Evolutionary conservation across 1,284 basidiomycete species (phyloP), one percentile per base, ranked within the genome.

Genomic region (Pterula multifida): DNA sequence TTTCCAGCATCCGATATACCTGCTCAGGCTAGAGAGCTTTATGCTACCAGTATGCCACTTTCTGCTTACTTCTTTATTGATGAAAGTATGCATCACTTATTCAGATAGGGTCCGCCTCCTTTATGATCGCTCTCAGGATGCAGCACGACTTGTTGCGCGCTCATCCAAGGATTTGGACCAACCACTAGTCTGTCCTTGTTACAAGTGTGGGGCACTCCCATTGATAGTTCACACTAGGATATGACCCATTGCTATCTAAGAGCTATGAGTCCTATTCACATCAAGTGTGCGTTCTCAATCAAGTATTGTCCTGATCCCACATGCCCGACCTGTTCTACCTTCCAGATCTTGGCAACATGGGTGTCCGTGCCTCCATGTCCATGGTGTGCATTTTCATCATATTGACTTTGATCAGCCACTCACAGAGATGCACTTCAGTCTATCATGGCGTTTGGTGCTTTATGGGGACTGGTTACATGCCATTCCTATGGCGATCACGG

Each of bases 211-310:
- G 19, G 45, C 47, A n/a, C n/a, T 3, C 50, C 26, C 32, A 26
- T 47, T 50, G 13, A 49, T 19, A 50, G 23, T 26, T n/a, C 23
- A 25, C 3, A 46, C 21, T 52, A 78, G 72, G 81, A 93, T 61
- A 91, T 93, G 89, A 91, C 90, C 0, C 85, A 92, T 63, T 87
- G 82, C 54, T 89, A 85, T 60, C 69, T 93, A 12, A 79, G 90
- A 15, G 88, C 90, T 1, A 93, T 93, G 89, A 89, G 85, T 58
- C 90, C 90, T 1, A 90, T 93, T 50, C 90, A 93, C 61, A 67
- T 90, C 57, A 84, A 90, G 68, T 93, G 84, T 85, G 57, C 48
- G 76, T 62, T 12, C 47, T 50, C 6, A 32, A 32, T 6, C n/a
- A n/a, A n/a, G n/a, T 15, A 32, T 32, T 6, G 28, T 32, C 6